phyloP scores from a whole-genome alignment of 2,329 filamentous ascomycete species.

The Alternaria solani region DNA sequence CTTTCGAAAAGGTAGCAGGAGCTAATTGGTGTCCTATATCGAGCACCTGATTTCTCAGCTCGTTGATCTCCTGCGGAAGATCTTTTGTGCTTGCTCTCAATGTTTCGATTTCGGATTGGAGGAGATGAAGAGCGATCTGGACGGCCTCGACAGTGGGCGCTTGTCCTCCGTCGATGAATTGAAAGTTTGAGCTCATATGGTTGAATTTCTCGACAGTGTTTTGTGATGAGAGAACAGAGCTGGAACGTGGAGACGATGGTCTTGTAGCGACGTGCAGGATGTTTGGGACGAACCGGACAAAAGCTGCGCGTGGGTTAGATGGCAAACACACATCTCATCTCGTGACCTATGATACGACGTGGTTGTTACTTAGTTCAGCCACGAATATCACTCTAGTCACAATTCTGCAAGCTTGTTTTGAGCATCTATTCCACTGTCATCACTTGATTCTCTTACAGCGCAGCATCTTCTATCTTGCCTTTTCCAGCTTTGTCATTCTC shows the following conservation, averaged over 20 bases:
- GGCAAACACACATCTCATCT: neutral
- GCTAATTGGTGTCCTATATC: neutral
- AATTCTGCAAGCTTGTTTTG: neutral
- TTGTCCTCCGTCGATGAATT: neutral
- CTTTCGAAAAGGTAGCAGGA: neutral
- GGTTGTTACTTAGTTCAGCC: neutral
- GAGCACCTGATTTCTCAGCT: neutral
- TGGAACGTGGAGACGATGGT: neutral
- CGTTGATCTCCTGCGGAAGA: neutral
- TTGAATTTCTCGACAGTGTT: neutral
- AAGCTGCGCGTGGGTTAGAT: neutral
- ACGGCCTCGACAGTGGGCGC: neutral
- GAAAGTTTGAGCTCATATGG: neutral
- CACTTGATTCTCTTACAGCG: neutral
- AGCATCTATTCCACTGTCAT: neutral
- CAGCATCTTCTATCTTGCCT: neutral
- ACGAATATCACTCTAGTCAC: neutral
- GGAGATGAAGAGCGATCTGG: neutral
- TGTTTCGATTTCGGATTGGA: neutral
- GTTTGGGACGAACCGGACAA: neutral
- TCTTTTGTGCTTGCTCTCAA: neutral
- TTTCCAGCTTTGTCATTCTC: neutral
- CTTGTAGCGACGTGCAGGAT: neutral
- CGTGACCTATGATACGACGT: neutral
- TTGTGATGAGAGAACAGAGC: neutral